These are phyloP conservation scores for Phlyctochytrium bullatum DNA, from an alignment of 192 early-diverging fungal genomes.

Conservation along the genomic window DNA sequence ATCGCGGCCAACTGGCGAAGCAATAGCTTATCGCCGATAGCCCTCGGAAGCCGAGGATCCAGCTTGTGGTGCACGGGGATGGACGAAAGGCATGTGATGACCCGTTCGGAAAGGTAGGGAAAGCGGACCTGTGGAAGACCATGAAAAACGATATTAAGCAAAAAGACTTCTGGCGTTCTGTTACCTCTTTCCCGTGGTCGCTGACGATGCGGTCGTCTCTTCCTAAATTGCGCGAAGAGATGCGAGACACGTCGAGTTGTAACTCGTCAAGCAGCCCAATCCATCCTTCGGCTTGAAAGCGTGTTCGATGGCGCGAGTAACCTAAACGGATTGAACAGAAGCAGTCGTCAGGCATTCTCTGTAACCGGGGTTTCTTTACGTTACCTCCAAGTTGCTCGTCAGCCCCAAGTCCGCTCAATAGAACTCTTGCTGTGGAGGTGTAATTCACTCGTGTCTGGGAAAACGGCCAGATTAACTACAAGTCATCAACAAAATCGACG, in stretches of 20 bases:
- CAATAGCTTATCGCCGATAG: slow-evolving; percentile 89
- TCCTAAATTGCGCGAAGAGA: slow-evolving; percentile 84
- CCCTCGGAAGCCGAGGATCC: slow-evolving; percentile 74
- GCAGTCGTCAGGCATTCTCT: no score
- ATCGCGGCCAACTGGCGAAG: slow-evolving; percentile 65
- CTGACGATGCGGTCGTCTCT: slow-evolving; percentile 92
- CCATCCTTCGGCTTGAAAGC: slow-evolving; percentile 67
- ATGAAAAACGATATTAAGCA: background rate
- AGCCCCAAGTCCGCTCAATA: slow-evolving; percentile 87
- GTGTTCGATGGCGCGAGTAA: slow-evolving; percentile 80
- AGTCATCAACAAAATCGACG: no score
- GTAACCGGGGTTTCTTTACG: background rate
- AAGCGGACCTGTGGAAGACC: slow-evolving; percentile 48
- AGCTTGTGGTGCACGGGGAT: slow-evolving; percentile 77
- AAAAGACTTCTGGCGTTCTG: slow-evolving; percentile 13
- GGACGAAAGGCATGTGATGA: slow-evolving; percentile 63
- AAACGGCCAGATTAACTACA: background rate
- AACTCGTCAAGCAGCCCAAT: slow-evolving; percentile 67
- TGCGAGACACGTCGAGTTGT: slow-evolving; percentile 80
- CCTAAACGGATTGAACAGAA: slow-evolving; percentile 57
- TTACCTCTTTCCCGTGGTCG: slow-evolving; percentile 78
- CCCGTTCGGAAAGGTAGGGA: slow-evolving; percentile 76
- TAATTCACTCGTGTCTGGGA: slow-evolving; percentile 43
- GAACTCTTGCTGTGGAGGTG: slow-evolving; percentile 67
- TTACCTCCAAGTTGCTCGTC: slow-evolving; percentile 79